A percentile compares a stretch with the other conserved stretches of the same genome.
phyloP scores from a whole-genome alignment of 768 basidiomycete species.

The Obba rivulosa region DNA sequence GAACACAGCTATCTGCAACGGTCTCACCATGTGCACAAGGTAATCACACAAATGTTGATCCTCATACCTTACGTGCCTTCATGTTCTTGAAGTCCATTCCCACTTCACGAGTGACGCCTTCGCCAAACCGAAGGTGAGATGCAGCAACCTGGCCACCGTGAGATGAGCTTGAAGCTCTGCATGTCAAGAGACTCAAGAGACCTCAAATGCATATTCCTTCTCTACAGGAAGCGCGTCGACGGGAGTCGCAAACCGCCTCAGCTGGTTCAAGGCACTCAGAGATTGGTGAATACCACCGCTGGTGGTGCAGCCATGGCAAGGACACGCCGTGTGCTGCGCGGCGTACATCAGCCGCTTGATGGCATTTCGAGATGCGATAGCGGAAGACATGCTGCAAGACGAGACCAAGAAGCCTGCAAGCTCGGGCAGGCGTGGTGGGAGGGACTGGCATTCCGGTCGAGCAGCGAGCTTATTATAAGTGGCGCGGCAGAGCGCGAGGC shows the following conservation, averaged over 20 bases:
- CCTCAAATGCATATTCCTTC: constrained; percentile 94
- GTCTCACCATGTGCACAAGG: background rate
- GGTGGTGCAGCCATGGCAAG: constrained; percentile 67
- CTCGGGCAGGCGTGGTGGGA: background rate
- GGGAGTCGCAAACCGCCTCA: constrained; percentile 75
- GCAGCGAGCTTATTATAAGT: no score
- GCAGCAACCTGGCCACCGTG: constrained; percentile 60
- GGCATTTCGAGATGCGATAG: constrained; percentile 45
- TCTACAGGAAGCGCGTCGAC: constrained; percentile 48
- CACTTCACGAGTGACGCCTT: constrained; percentile 85
- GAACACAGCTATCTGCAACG: constrained; percentile 81
- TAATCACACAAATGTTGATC: background rate
- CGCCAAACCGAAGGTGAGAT: constrained; percentile 83
- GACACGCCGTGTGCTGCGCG: constrained; percentile 68
- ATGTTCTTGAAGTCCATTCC: constrained; percentile 94
- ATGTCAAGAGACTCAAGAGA: constrained; percentile 22
- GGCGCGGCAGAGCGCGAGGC: constrained; percentile 2
- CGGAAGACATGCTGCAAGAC: constrained; percentile 18
- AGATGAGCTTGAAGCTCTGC: background rate
- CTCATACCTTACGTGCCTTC: constrained; percentile 76
- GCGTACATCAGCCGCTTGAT: constrained; percentile 74
- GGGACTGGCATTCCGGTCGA: constrained; percentile 1
- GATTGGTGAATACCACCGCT: constrained; percentile 32
- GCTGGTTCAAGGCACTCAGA: constrained; percentile 47
- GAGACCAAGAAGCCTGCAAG: constrained; percentile 5